Percentiles rank a stretch among this genome's conserved stretches.
Conservation (phyloP, 495 filamentous ascomycete genomes). For the Xylaria grammica region DNA sequence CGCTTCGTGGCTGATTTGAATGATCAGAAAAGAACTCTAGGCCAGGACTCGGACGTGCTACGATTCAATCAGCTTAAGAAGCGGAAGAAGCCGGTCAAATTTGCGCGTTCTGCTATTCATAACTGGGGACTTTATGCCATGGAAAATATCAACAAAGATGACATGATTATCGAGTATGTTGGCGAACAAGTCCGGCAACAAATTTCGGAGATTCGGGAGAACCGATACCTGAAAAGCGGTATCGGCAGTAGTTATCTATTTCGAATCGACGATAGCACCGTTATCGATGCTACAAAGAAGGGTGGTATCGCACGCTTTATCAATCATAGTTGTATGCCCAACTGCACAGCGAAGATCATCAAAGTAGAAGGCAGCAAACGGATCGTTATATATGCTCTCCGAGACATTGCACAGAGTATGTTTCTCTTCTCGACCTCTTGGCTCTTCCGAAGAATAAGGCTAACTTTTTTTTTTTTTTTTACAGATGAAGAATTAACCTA, state of each 20-base stretch:
- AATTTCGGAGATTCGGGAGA: slow-evolving; percentile 92
- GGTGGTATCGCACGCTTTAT: slow-evolving; percentile 98
- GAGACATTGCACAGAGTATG: slow-evolving; percentile 94
- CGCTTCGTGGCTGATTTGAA: slow-evolving; percentile 92
- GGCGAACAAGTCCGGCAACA: slow-evolving; percentile 96
- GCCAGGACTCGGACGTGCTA: slow-evolving; percentile 84
- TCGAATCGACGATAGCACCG: slow-evolving; percentile 95
- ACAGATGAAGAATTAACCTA: slow-evolving; percentile 98
- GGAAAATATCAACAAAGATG: slow-evolving; percentile 94
- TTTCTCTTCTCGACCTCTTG: slow-evolving; percentile 29
- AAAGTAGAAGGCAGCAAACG: slow-evolving; percentile 98
- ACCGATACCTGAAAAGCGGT: slow-evolving; percentile 89
- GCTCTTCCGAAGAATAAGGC: slow-evolving; percentile 18
- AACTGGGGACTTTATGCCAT: slow-evolving; percentile 98
- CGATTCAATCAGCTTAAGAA: slow-evolving; percentile 99
- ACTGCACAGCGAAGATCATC: slow-evolving; percentile 99
- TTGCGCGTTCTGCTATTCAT: slow-evolving; percentile 96
- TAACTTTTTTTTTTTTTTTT: slow-evolving; percentile 51
- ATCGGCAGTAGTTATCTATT: slow-evolving; percentile 98
- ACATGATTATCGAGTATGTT: slow-evolving; percentile 99
- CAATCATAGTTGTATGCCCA: slow-evolving; percentile 97
- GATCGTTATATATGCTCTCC: slow-evolving; percentile 96
- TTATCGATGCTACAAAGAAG: slow-evolving; percentile 97
- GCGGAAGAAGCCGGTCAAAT: slow-evolving; percentile 98
- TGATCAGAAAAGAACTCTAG: slow-evolving; percentile 86